Evolutionary conservation across 148 eudicot genomes (phyloP).

Genomic region (Chenopodium formosanum): DNA sequence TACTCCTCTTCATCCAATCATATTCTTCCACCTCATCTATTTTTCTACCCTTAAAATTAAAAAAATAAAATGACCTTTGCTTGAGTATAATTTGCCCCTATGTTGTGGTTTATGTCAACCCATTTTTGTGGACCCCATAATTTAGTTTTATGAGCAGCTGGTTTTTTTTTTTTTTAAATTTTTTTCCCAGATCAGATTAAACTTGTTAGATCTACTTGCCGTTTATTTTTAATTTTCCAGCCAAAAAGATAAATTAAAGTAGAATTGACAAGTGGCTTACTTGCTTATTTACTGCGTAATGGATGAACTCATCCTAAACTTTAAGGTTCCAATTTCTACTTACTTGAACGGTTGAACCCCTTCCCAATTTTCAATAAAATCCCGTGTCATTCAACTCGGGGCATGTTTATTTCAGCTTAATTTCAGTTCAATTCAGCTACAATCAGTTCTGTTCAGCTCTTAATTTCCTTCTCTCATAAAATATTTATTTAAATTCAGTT

Average conservation of each 20-base stretch:
- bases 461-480: no score
- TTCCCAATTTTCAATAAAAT: not conserved
- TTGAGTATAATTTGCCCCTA: not conserved
- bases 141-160: constrained; percentile 4
- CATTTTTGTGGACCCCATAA: constrained; percentile 17
- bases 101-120: constrained; percentile 22
- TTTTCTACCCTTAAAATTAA: not conserved
- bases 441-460: no score
- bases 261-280: not conserved
- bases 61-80: constrained; percentile 7
- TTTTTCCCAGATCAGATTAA: constrained; percentile 18
- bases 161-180: no score
- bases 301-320: constrained; percentile 14
- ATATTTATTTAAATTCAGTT: no score
- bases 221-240: not conserved
- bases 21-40: constrained; percentile 18
- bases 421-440: no score
- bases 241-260: not conserved
- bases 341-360: not conserved
- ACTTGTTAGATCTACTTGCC: not conserved
- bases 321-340: not conserved
- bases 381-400: no score
- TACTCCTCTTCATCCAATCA: constrained; percentile 13
- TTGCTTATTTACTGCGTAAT: constrained; percentile 21
- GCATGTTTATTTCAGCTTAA: no score